Base-by-base conservation (phyloP, 768 basidiomycete genomes). In the Boletales sp. region DNA sequence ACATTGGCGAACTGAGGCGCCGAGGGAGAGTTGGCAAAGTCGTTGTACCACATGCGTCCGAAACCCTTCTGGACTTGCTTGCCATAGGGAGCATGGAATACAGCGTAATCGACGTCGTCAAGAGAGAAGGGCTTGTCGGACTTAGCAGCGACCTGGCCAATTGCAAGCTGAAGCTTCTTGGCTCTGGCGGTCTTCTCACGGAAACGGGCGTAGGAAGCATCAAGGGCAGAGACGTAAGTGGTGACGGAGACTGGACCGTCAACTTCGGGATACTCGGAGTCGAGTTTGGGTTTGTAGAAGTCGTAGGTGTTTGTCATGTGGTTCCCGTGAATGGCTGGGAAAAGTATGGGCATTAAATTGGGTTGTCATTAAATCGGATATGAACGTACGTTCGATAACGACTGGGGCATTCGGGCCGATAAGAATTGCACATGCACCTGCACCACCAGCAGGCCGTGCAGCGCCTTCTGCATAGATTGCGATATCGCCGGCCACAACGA, bases 231-330 rank as follows among this genome's bases (percentile, higher is more conserved):
- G 61, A 94, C 85, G 74, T 99, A 99, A 38, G 91, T 92, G 46
- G 90, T 89, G 51, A 97, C 89, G 8, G 97, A 95, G 40, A 95
- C 86, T 6, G 95, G 97, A 3, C 97, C 97, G 65, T 99, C 95
- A 43, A 99, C 95, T 61, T 90, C 89, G 52, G 97, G 97, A 69
- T 94, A 95, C 69, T 94, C 92, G 18, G 92, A 94, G 48, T 87
- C 84, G 18, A 98, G 84, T 60, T 91, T 86, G 42, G 97, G 97
- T 77, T 99, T 99, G 86, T 97, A 99, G 71, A 97, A 98, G 73
- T 99, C 97, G 71, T 95, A 97, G 0, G 87, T 91, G 76, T 99
- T 95, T 54, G 87, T 87, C 89, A 98, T 97, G 76, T 94, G 90
- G 44, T 85, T 92, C 21, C 94, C 95, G 71, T 97, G 97, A 57